Percentiles rank a stretch among this genome's conserved stretches.
Conservation (phyloP, 2,329 filamentous ascomycete genomes). For the Colletotrichum tanaceti region DNA sequence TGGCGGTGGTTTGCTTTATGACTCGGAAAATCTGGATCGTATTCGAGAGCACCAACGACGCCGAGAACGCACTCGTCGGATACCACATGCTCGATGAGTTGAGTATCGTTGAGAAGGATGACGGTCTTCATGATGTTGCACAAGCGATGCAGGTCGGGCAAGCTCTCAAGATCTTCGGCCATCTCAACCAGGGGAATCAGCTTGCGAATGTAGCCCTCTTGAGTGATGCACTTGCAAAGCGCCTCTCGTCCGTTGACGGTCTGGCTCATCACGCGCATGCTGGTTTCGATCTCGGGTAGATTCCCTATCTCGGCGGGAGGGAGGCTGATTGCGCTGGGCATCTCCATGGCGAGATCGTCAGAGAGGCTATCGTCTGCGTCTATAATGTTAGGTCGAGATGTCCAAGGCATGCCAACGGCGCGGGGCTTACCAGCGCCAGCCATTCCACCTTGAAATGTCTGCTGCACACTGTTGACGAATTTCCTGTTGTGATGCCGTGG, state of each 20-base stretch:
- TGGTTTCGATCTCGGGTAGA: conserved; percentile 84
- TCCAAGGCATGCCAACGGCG: neutral
- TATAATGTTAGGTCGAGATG: conserved; percentile 44
- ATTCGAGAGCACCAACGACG: conserved; percentile 95
- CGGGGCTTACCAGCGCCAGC: conserved; percentile 68
- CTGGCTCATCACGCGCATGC: conserved; percentile 82
- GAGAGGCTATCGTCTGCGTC: conserved; percentile 82
- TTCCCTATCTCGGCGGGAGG: conserved; percentile 85
- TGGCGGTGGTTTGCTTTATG: conserved; percentile 98
- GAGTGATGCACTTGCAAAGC: conserved; percentile 86
- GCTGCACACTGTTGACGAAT: conserved; percentile 88
- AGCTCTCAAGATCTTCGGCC: conserved; percentile 91
- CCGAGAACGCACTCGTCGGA: conserved; percentile 89
- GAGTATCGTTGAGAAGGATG: conserved; percentile 92
- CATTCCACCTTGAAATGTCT: conserved; percentile 72
- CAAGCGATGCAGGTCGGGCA: conserved; percentile 86
- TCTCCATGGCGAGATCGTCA: conserved; percentile 85
- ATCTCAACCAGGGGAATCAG: conserved; percentile 86
- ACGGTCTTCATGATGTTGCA: conserved; percentile 99
- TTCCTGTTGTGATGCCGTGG: conserved; percentile 68
- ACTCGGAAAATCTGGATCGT: conserved; percentile 96
- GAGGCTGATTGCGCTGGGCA: conserved; percentile 75
- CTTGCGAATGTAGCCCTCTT: conserved; percentile 87
- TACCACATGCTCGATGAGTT: conserved; percentile 93
- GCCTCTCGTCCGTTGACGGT: conserved; percentile 84